Percentiles rank a stretch among this genome's conserved stretches.
Evolutionary conservation across 805 yeast species (phyloP).

Genomic region (Saturnispora sanitii): DNA sequence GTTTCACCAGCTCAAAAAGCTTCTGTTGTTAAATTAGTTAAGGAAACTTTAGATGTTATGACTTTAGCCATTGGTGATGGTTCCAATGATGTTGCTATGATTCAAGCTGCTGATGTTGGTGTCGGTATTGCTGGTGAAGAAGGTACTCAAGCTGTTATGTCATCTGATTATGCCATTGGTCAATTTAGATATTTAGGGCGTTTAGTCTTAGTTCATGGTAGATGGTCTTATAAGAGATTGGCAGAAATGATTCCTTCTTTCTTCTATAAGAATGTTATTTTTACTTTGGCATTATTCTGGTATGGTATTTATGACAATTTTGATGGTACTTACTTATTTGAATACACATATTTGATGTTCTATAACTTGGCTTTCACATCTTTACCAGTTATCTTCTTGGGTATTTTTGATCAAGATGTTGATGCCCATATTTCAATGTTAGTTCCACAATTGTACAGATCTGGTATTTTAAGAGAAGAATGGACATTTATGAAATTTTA

Average conservation of each 20-base stretch:
- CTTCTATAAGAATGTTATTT: constrained; percentile 70
- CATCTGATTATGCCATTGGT: constrained; percentile 78
- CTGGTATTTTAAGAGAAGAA: constrained; percentile 63
- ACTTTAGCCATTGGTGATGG: constrained; percentile 86
- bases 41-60: constrained; percentile 66
- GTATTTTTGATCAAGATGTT: constrained; percentile 76
- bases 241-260: constrained; percentile 79
- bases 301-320: constrained; percentile 64
- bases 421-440: constrained; percentile 55
- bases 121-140: constrained; percentile 90
- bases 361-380: constrained; percentile 79
- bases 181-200: constrained; percentile 67
- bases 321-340: constrained; percentile 73
- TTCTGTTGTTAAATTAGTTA: constrained; percentile 71
- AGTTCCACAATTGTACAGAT: constrained; percentile 65
- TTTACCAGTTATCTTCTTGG: constrained; percentile 67
- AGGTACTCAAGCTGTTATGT: constrained; percentile 84
- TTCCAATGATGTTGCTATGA: constrained; percentile 85
- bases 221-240: constrained; percentile 78
- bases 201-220: constrained; percentile 65
- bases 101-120: constrained; percentile 80
- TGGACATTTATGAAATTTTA: constrained; percentile 62
- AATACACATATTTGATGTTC: constrained; percentile 71
- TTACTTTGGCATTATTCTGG: constrained; percentile 70
- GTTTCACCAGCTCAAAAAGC: constrained; percentile 87